Evolutionary conservation across 2,329 filamentous ascomycete species (phyloP), one percentile per base, ranked within the genome.

Genomic region (Penicillium crustosum): DNA sequence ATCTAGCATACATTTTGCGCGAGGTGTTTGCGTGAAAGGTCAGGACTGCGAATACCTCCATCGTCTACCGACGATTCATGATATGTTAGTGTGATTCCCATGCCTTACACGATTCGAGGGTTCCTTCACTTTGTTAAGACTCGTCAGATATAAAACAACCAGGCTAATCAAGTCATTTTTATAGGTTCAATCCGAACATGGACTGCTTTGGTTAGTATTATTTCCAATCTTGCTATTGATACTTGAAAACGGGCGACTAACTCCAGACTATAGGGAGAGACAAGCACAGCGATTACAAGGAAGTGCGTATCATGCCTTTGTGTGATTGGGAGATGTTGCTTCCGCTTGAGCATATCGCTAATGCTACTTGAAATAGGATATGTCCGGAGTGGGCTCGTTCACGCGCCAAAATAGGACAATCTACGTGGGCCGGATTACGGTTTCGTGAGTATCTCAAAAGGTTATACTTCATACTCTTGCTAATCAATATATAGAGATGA

Each of bases 151-250:
- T 23, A 21, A 29, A 21, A 41, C 10, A 21, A 27, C 7, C 13
- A 3, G 0, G 25, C 48, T 50, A 41, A 50, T 27, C 48, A 41
- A 15, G 17, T 41, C 8, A 48, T 48, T 35, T 17, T 35, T 17
- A 38, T 50, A 50, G 48, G 13, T 97, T 93, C 77, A 94, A 93
- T 61, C 90, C 90, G 1, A 97, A 97, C 67, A 87, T 96, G 21
- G 94, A 99, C 78, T 96, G 92, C 71, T 99, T 99, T 70, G 91
- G 91, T 2, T 84, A 93, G 58, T 93, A 97, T 81, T 96, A 96
- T 79, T 90, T 91, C 70, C 21, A 27, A 27, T 2, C 7, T 15
- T 23, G 31, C 29, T 15, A 0, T 17, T 27, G 8, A 15, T 19
- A 5, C 6, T 19, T 23, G n/a, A 23, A 15, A 17, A 38, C 23